Percentiles rank a stretch among this genome's conserved stretches.
Evolutionary conservation across 352 stramenopile species (phyloP).

Genomic region (Pythium rishiriense): DNA sequence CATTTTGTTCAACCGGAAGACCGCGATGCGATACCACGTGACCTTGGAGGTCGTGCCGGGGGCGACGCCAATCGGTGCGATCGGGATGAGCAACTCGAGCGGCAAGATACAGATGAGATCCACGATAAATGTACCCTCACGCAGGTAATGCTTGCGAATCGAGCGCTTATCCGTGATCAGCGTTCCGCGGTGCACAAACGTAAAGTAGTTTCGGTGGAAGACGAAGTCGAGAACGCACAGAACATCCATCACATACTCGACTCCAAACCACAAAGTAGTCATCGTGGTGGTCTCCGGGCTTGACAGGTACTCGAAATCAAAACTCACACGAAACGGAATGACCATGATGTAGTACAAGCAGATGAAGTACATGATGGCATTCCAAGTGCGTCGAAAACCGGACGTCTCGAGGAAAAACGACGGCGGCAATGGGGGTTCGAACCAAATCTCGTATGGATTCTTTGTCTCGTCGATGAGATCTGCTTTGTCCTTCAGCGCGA

Average conservation of each 20-base stretch:
- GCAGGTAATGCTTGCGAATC: slow-evolving; percentile 46
- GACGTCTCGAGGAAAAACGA: slow-evolving; percentile 33
- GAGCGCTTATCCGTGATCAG: slow-evolving; percentile 31
- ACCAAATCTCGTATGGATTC: slow-evolving; percentile 31
- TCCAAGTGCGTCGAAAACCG: slow-evolving; percentile 29
- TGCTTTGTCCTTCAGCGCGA: neutral
- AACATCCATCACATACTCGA: slow-evolving; percentile 40
- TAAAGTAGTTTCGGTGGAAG: slow-evolving; percentile 54
- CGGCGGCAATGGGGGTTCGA: slow-evolving; percentile 27
- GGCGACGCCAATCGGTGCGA: neutral
- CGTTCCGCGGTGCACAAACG: slow-evolving; percentile 45
- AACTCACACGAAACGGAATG: slow-evolving; percentile 39
- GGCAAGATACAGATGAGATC: slow-evolving; percentile 49
- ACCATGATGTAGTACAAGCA: slow-evolving; percentile 37
- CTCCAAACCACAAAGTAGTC: slow-evolving; percentile 25
- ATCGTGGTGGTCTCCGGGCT: slow-evolving; percentile 5
- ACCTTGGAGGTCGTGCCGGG: slow-evolving; percentile 4
- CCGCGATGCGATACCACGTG: slow-evolving; percentile 47
- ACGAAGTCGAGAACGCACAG: slow-evolving; percentile 54
- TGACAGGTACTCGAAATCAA: slow-evolving; percentile 32
- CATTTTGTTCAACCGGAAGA: slow-evolving; percentile 55
- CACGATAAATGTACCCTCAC: slow-evolving; percentile 42
- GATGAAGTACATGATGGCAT: slow-evolving; percentile 32
- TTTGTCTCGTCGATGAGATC: slow-evolving; percentile 6
- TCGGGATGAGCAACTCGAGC: slow-evolving; percentile 34